Percentiles rank a stretch among this genome's conserved stretches.
Conservation (phyloP, 2,329 filamentous ascomycete genomes). For the Raffaelea deltoideospora region DNA sequence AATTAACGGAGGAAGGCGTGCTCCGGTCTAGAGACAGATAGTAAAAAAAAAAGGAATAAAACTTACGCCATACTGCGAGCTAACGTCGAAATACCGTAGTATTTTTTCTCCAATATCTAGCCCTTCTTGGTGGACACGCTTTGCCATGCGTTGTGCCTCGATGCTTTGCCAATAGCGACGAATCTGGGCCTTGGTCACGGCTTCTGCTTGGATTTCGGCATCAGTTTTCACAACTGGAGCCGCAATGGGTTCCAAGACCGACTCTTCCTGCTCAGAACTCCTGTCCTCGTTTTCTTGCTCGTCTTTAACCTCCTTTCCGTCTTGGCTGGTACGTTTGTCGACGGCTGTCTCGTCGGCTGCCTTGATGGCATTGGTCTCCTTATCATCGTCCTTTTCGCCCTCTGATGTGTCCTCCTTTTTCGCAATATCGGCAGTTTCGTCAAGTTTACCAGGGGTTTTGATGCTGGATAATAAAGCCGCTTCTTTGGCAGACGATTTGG, state of each 20-base stretch:
- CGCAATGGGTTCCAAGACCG: too few relatives aligned
- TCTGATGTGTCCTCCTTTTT: not conserved
- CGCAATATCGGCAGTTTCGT: not conserved
- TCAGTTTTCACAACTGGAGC: constrained; percentile 27
- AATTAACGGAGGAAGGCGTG: too few relatives aligned
- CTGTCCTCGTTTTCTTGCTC: constrained; percentile 3
- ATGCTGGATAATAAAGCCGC: constrained; percentile 14
- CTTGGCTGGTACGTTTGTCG: too few relatives aligned
- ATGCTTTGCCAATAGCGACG: constrained; percentile 62
- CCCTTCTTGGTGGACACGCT: constrained; percentile 62
- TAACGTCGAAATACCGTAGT: constrained; percentile 82
- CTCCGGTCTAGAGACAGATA: constrained; percentile 1
- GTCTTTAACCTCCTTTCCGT: too few relatives aligned
- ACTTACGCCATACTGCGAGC: constrained; percentile 79
- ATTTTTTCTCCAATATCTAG: constrained; percentile 69
- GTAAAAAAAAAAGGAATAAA: not conserved
- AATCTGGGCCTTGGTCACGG: constrained; percentile 53
- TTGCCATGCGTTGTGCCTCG: constrained; percentile 52
- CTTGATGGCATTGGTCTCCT: not conserved
- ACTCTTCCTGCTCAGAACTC: too few relatives aligned
- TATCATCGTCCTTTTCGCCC: constrained; percentile 12
- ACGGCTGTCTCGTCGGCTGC: constrained; percentile 13
- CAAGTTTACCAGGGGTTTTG: not conserved
- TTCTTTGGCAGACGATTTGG: constrained; percentile 29
- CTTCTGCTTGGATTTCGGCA: constrained; percentile 42